Conservation (phyloP, 1,284 basidiomycete genomes). For the Apiotrichum laibachii region DNA sequence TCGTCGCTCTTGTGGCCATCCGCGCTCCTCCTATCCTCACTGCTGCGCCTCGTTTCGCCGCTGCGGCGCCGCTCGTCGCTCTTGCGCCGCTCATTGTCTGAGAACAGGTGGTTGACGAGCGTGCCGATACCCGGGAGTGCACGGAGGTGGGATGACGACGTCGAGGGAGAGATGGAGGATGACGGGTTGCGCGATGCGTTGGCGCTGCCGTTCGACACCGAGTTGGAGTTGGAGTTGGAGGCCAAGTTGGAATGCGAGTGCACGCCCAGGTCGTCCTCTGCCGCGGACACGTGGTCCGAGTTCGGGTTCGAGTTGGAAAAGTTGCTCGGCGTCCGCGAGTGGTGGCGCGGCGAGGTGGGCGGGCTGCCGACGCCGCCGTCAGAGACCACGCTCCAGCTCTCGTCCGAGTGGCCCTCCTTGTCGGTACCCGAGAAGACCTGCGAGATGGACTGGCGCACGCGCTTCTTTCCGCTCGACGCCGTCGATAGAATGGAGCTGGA, state of each 20-base stretch:
- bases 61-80: too few relatives aligned
- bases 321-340: neutral
- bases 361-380: neutral
- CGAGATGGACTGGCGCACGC: neutral
- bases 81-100: neutral
- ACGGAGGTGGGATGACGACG: neutral
- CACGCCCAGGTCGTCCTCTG: neutral
- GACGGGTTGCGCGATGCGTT: too few relatives aligned
- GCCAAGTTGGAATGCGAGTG: too few relatives aligned
- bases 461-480: neutral
- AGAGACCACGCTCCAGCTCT: slow-evolving; percentile 23
- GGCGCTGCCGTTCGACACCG: too few relatives aligned
- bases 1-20: too few relatives aligned
- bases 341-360: neutral
- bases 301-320: neutral
- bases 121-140: neutral
- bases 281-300: neutral
- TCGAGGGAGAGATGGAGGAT: too few relatives aligned
- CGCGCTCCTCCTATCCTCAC: too few relatives aligned
- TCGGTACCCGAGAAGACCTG: neutral
- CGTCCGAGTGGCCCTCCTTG: slow-evolving; percentile 13
- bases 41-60: too few relatives aligned
- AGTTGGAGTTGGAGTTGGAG: too few relatives aligned
- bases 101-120: slow-evolving; percentile 6
- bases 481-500: neutral